phyloP scores from a whole-genome alignment of 768 basidiomycete species.

The Phlegmacium glaucopus region DNA sequence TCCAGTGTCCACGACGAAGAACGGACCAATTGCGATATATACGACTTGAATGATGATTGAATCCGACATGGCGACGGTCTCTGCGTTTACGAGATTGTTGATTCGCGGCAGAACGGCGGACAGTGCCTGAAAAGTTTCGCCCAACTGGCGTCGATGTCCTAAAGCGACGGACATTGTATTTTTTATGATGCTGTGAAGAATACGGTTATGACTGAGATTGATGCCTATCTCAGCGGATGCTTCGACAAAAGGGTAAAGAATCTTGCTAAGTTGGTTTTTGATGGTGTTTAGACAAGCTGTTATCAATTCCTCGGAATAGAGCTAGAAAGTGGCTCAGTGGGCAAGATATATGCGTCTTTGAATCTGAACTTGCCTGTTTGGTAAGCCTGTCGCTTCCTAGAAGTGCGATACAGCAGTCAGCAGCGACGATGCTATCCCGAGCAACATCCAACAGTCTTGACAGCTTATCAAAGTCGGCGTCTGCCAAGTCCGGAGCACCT shows the following conservation, averaged over 20 bases:
- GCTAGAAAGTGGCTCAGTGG: slow-evolving; percentile 34
- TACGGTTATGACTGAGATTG: slow-evolving; percentile 37
- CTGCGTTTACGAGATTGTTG: slow-evolving; percentile 68
- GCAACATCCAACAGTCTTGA: slow-evolving; percentile 54
- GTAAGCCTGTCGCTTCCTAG: slow-evolving; percentile 76
- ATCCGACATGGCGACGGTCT: slow-evolving; percentile 81
- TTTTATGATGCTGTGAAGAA: slow-evolving; percentile 51
- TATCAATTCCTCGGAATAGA: slow-evolving; percentile 95
- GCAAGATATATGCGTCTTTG: background rate
- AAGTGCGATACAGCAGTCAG: slow-evolving; percentile 78
- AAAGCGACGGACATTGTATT: slow-evolving; percentile 32
- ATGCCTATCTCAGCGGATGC: slow-evolving; percentile 44
- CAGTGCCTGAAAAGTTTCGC: slow-evolving; percentile 72
- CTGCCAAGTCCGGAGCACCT: slow-evolving; percentile 29
- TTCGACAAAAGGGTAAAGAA: slow-evolving; percentile 87
- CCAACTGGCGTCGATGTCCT: slow-evolving; percentile 44
- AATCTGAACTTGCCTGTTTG: slow-evolving; percentile 64
- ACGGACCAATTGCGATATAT: slow-evolving; percentile 91
- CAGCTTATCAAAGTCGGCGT: slow-evolving; percentile 49
- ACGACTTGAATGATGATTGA: slow-evolving; percentile 88
- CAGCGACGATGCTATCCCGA: slow-evolving; percentile 73
- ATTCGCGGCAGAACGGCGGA: slow-evolving; percentile 72
- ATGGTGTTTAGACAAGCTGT: slow-evolving; percentile 70
- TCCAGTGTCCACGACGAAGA: slow-evolving; percentile 78
- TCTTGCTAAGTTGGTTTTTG: slow-evolving; percentile 75